Evolutionary conservation across 2,329 filamentous ascomycete species (phyloP), one percentile per base, ranked within the genome.

Genomic region (Pezicula carpinea): DNA sequence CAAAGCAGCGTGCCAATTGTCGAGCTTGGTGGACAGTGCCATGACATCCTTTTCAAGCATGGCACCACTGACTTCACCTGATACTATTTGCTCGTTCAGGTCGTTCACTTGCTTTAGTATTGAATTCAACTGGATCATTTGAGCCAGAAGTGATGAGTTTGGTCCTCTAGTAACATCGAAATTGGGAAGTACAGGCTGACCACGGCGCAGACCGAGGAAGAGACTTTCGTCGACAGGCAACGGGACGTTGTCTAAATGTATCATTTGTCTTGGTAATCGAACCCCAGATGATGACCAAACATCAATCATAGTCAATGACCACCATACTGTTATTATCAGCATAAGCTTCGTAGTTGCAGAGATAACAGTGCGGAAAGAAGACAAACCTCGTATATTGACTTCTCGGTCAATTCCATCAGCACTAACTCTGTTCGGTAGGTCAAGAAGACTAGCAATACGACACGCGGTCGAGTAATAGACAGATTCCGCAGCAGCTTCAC

Each of bases 281-380:
- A 69, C 55, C 2, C 66, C 67, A 10, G 62, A 58, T 2, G 66
- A 65, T 8, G 61, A 66, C 68, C 67, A 70, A 15, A 65, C 60
- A 43, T 70, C 68, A 38, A 68, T 66, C 67, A 70, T 69, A 50
- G 61, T 67, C 1, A 69, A 53, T 2, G 65, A 61, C 68, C 67
- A 69, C 65, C 66, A 70, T 5, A 62, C 62, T 58, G 36, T 21
- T 17, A 15, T 13, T 17, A 6, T 15, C 26, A 29, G 31, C n/a
- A 11, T 22, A 14, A 21, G 10, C 15, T n/a, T 48, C n/a, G 39
- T n/a, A n/a, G 14, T 13, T 22, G 11, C 18, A 31, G 23, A 41
- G 23, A 15, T 38, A n/a, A 38, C 7, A 39, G 39, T 8, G n/a
- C 10, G 21, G 4, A 6, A 7, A 13, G 18, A 10, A 6, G 8